Base-by-base conservation (phyloP, 306 rosid genomes). In the Adenanthera pavonina region DNA sequence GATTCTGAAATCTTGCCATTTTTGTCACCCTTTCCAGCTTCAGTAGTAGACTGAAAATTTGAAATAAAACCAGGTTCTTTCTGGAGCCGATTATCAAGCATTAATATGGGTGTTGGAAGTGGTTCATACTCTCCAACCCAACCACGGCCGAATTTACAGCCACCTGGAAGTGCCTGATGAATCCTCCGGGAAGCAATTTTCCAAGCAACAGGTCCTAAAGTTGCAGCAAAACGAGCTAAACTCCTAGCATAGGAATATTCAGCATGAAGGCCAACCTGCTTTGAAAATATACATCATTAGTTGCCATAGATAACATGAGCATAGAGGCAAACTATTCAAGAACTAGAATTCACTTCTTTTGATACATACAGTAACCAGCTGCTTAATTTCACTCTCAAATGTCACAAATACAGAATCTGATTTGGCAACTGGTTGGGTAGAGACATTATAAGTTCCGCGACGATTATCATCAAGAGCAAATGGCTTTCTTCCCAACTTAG, bases 101-200 rank as follows among this genome's bases (percentile, higher is more conserved):
- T 82, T 78, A 93, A 84, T 74, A 92, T 94, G 20, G 99, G 98
- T 59, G 97, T 93, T 59, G 97, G 98, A 82, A 92, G 97, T 3
- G 99, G 99, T 86, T 96, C 99, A 35, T 92, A 96, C 69, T 96
- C 99, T 82, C 96, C 99, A 51, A 96, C 99, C 99, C 98, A 96
- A 82, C 99, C 99, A 38, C 94, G 92, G 30, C 98, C 98, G 77
- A 86, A 96, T 87, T 93, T 93, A 84, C 89, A 93, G 48, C 92
- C 98, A 56, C 90, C 79, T 78, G 99, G 97, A 41, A 96, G 82
- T 77, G 92, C 97, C 78, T 93, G 97, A 84, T 91, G 92, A 83
- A 96, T 91, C 85, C 90, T 93, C 84, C 89, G 89, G 72, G 99
- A 96, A 40, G 99, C 99, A 79, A 91, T 86, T 92, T 76, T 88